phyloP scores from a whole-genome alignment of 179 eudicot genomes.

The Patellifolia procumbens region DNA sequence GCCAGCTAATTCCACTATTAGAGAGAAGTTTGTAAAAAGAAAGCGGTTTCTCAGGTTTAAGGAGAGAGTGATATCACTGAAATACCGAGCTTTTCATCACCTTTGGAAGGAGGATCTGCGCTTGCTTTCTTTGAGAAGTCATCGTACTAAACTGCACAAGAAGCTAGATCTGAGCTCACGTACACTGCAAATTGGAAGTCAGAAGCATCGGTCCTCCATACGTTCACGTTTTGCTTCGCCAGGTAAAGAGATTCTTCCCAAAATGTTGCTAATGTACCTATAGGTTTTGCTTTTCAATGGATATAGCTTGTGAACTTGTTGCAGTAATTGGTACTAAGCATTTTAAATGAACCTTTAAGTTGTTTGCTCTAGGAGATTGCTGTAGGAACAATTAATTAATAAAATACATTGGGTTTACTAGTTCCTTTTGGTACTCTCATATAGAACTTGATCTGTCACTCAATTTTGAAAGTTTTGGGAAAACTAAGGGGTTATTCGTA shows the following conservation, averaged over 20 bases:
- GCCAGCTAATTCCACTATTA: slow-evolving; percentile 37
- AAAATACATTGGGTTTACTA: neutral
- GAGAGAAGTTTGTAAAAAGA: slow-evolving; percentile 52
- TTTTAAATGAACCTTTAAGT: neutral
- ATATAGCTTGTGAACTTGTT: neutral
- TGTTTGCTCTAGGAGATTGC: neutral
- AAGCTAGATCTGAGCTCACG: slow-evolving; percentile 54
- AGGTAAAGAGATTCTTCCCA: slow-evolving; percentile 44
- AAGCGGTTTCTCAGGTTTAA: slow-evolving; percentile 52
- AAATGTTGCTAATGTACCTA: neutral
- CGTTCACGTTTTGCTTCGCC: slow-evolving; percentile 60
- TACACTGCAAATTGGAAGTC: slow-evolving; percentile 37
- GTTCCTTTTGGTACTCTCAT: no score
- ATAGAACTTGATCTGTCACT: neutral
- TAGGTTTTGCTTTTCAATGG: neutral
- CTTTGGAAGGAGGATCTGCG: slow-evolving; percentile 85
- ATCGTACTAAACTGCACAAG: slow-evolving; percentile 63
- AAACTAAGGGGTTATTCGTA: neutral
- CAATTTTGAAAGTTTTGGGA: neutral
- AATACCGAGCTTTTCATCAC: slow-evolving; percentile 65
- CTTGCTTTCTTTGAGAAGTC: slow-evolving; percentile 56
- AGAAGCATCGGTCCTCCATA: slow-evolving; percentile 60
- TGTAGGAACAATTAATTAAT: neutral
- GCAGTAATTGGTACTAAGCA: neutral
- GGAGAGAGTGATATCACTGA: slow-evolving; percentile 66